A percentile compares a stretch with the other conserved stretches of the same genome.
Evolutionary conservation across 108 stramenopile genomes (phyloP).

Genomic region (Seminavis robusta): DNA sequence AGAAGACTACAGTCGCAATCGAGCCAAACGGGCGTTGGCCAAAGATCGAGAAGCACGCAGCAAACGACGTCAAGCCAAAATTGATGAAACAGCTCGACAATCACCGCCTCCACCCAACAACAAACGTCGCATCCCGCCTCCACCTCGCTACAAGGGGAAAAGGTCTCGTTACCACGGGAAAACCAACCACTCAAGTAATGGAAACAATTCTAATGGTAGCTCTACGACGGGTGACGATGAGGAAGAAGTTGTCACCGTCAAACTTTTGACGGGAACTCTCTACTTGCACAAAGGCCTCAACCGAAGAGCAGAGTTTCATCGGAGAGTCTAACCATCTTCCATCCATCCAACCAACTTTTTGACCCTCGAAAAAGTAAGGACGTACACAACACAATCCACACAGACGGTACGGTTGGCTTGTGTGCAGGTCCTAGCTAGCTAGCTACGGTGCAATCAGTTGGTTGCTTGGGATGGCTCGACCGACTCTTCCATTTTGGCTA

Average conservation of each 20-base stretch:
- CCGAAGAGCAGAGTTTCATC: conserved; percentile 52
- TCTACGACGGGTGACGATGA: too few species aligned
- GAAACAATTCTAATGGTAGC: too few species aligned
- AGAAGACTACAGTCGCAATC: not conserved
- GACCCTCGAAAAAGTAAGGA: too few species aligned
- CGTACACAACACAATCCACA: too few species aligned
- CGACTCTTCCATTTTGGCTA: too few species aligned
- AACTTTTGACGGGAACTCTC: conserved; percentile 61
- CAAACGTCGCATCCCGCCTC: not conserved
- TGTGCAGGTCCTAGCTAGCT: too few species aligned
- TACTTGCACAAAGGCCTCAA: conserved; percentile 48
- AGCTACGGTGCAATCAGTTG: too few species aligned
- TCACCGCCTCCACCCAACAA: not conserved
- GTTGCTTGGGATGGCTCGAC: too few species aligned
- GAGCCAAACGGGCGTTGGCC: not conserved
- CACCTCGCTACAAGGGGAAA: not conserved
- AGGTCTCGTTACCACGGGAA: not conserved
- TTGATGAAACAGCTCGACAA: conserved; percentile 17
- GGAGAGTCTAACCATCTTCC: conserved; percentile 45
- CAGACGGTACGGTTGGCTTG: too few species aligned
- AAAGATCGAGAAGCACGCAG: conserved; percentile 39
- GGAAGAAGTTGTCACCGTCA: conserved; percentile 52
- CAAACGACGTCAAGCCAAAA: conserved; percentile 40
- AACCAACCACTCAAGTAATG: too few species aligned
- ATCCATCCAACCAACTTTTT: too few species aligned